Evolutionary conservation across 2,329 filamentous ascomycete species (phyloP), one percentile per base, ranked within the genome.

Genomic region (Dendryphion nanum): DNA sequence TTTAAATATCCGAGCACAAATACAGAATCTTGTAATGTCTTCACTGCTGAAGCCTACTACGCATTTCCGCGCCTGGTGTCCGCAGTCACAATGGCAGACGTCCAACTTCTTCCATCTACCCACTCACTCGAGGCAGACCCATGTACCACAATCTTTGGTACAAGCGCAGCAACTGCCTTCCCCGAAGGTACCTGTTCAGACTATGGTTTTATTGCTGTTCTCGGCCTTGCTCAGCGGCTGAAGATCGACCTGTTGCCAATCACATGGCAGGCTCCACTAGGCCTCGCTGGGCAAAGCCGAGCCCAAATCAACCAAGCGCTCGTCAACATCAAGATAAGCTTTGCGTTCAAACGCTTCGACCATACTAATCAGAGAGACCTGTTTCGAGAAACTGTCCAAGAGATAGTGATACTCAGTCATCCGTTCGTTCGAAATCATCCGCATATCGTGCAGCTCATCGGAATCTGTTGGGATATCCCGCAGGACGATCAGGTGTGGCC

Each of bases 191-290:
- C 23, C n/a, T 26, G n/a, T 26, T 26, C 33, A 18, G 33, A 35
- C 34, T 20, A 40, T 13, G 26, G 40, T 20, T 56, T 53, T n/a
- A 23, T 39, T 24, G 15, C 42, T 12, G 5, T 53, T 24, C 37
- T 55, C 1, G 33, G 29, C 4, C 18, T 43, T n/a, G 37, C 34
- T 6, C 47, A 48, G 34, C 24, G 26, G 12, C 28, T 33, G 1
- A 29, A 48, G 18, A 38, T 51, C 20, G 41, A 50, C 31, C 40
- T 53, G 20, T 35, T 55, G 4, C 47, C 45, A 3, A 47, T 44
- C 13, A 44, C 34, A n/a, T 55, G 50, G 49, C 35, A 53, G 31
- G 19, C 37, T n/a, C 26, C 26, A 16, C 24, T 47, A 6, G 35
- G 35, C 21, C 40, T 38, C 14, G 17, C 32, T 18, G 49, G 47